Base-by-base conservation (phyloP, 345 rosid species). In the Psidium friedrichsthalianum region DNA sequence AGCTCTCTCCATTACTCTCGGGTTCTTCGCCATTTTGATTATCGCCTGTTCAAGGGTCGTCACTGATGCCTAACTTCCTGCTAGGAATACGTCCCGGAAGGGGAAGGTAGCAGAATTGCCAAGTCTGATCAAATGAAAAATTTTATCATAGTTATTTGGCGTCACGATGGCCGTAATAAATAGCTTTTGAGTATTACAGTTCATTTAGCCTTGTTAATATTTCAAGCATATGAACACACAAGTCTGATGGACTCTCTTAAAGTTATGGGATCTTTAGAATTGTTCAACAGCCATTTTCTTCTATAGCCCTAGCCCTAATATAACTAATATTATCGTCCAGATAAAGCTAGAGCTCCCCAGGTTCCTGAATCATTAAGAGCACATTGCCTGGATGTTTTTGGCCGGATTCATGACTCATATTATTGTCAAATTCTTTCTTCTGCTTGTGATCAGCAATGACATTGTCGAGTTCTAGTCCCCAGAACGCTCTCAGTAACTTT, bases 341-440 rank as follows among this genome's bases (percentile, higher is more conserved):
- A 53, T 57, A 82, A 53, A 84, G 85, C 16, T 87, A 83, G 16
- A 59, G 56, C 7, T 76, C 52, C 25, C 51, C 56, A 61, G 69
- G 69, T 40, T 84, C 86, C 8, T 61, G 84, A 84, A 86, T 32
- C 85, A 87, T 87, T 27, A 88, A 81, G 21, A 84, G 88, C 32
- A 84, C 85, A 78, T 89, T 89, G 11, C 87, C 61, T 15, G 87
- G 47, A 64, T 87, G 86, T n/a, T 84, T 82, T 11, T 74, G 51
- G 10, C n/a, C 27, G 36, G 61, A 51, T 12, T 22, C 86, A 76
- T 42, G 59, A 27, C 56, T 22, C 22, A 6, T 44, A 44, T 3
- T 11, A 5, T 42, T 54, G 49, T 32, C 8, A 6, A 21, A 44
- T 85, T 49, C 57, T 55, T 86, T 51, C 24, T 21, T 83, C 51